Conservation (phyloP, 768 basidiomycete species). For the Terana coerulea region DNA sequence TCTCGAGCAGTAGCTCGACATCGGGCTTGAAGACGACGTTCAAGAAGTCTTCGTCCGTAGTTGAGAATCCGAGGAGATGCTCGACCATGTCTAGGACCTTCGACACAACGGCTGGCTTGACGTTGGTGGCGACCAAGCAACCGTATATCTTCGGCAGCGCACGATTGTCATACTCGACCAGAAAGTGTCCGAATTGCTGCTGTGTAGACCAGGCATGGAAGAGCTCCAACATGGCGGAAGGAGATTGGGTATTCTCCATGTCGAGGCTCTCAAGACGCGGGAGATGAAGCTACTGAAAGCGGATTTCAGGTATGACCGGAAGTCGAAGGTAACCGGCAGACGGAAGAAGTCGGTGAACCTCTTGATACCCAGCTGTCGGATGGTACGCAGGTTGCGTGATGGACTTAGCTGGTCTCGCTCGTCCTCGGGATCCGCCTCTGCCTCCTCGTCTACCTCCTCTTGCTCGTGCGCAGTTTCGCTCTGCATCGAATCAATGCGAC, state of each 20-base stretch:
- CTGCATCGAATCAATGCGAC: slow-evolving; percentile 36
- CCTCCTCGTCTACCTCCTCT: slow-evolving; percentile 31
- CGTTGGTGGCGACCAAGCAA: slow-evolving; percentile 77
- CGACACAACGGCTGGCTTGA: slow-evolving; percentile 80
- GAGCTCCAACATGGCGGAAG: slow-evolving; percentile 83
- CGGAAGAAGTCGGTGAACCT: slow-evolving; percentile 88
- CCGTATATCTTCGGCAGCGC: slow-evolving; percentile 77
- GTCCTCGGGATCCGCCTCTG: slow-evolving; percentile 33
- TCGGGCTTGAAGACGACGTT: slow-evolving; percentile 63
- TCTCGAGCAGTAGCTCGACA: slow-evolving; percentile 64
- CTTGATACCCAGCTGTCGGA: slow-evolving; percentile 83
- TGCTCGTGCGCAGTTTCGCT: slow-evolving; percentile 29
- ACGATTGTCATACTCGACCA: slow-evolving; percentile 65
- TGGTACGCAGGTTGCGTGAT: slow-evolving; percentile 47
- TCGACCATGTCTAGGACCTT: slow-evolving; percentile 86
- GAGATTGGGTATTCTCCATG: slow-evolving; percentile 86
- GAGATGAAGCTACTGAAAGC: slow-evolving; percentile 74
- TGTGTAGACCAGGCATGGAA: slow-evolving; percentile 74
- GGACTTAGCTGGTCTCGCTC: slow-evolving; percentile 25
- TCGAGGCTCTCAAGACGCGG: slow-evolving; percentile 76
- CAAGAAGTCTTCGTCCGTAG: slow-evolving; percentile 45
- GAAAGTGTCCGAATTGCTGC: slow-evolving; percentile 51
- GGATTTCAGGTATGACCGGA: slow-evolving; percentile 59
- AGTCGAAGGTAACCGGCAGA: slow-evolving; percentile 69
- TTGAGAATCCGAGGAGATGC: slow-evolving; percentile 53